phyloP scores from a whole-genome alignment of 352 stramenopile species.

The Thalassiosira allenii region DNA sequence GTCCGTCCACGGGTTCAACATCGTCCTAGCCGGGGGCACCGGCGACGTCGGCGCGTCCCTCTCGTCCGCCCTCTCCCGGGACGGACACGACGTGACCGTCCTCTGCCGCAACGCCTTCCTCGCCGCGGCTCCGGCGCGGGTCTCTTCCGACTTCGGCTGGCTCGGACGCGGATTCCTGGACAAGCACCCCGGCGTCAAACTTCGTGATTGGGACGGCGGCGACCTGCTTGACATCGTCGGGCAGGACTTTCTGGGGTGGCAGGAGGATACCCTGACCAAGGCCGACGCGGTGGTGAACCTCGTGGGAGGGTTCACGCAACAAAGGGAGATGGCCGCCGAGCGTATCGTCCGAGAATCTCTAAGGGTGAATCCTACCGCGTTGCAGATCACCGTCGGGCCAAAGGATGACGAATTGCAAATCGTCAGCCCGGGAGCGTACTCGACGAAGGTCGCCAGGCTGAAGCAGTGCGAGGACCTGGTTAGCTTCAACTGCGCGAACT shows the following conservation, averaged over 20 bases:
- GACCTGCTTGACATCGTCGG: constrained; percentile 85
- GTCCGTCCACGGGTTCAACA: constrained; percentile 55
- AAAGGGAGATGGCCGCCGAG: constrained; percentile 78
- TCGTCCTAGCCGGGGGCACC: constrained; percentile 80
- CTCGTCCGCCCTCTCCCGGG: constrained; percentile 48
- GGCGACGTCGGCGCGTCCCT: constrained; percentile 63
- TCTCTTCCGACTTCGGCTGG: constrained; percentile 80
- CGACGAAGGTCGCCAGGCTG: constrained; percentile 65
- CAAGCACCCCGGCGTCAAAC: constrained; percentile 61
- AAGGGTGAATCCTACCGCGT: constrained; percentile 61
- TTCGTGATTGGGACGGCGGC: constrained; percentile 84
- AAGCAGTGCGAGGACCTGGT: constrained; percentile 74
- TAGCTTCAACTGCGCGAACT: constrained; percentile 55
- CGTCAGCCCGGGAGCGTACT: constrained; percentile 49
- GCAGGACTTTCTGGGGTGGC: constrained; percentile 82
- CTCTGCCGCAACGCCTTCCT: constrained; percentile 82
- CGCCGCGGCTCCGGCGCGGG: constrained; percentile 63
- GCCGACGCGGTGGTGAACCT: constrained; percentile 80
- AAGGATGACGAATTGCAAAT: constrained; percentile 67
- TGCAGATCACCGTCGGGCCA: constrained; percentile 76
- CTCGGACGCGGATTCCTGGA: constrained; percentile 70
- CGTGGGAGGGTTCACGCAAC: constrained; percentile 78
- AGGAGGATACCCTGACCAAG: constrained; percentile 75
- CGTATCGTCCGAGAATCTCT: constrained; percentile 76
- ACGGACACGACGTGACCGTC: constrained; percentile 76